Conservation (phyloP, 495 filamentous ascomycete genomes). For the Aspergillus indologenus region DNA sequence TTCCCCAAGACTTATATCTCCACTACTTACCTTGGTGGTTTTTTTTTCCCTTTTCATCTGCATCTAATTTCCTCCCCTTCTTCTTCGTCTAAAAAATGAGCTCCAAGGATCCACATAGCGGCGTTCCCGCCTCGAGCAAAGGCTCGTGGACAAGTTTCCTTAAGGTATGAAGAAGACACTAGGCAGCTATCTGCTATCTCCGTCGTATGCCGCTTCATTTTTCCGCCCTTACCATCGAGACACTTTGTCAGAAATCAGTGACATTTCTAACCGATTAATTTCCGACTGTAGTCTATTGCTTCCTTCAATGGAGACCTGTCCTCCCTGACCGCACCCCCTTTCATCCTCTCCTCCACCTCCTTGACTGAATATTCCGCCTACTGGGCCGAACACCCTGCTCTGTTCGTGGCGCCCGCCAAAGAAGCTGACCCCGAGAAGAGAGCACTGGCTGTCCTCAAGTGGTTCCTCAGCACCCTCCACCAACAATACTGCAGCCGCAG, state of each 20-base stretch:
- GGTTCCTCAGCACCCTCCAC: slow-evolving; percentile 95
- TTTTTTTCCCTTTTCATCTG: slow-evolving; percentile 2
- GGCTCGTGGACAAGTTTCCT: slow-evolving; percentile 56
- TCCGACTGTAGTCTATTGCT: slow-evolving; percentile 69
- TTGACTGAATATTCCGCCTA: slow-evolving; percentile 94
- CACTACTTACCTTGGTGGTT: neutral
- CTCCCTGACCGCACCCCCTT: slow-evolving; percentile 89
- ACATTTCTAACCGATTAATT: neutral
- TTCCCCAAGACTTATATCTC: neutral
- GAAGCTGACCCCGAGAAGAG: slow-evolving; percentile 82
- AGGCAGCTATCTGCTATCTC: neutral
- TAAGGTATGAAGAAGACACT: slow-evolving; percentile 35
- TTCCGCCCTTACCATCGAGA: neutral
- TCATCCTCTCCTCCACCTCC: slow-evolving; percentile 89
- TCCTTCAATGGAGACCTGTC: slow-evolving; percentile 96
- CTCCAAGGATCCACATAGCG: slow-evolving; percentile 35
- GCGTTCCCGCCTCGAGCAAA: slow-evolving; percentile 40
- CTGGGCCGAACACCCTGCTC: slow-evolving; percentile 89
- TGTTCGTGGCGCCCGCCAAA: slow-evolving; percentile 81
- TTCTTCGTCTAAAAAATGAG: slow-evolving; percentile 25
- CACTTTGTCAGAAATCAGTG: neutral
- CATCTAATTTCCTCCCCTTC: neutral
- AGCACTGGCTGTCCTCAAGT: slow-evolving; percentile 84
- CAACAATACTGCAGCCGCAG: slow-evolving; percentile 90
- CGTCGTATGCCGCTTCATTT: neutral